Conservation (phyloP, 352 stramenopile genomes). For the Globisporangium ultimum region DNA sequence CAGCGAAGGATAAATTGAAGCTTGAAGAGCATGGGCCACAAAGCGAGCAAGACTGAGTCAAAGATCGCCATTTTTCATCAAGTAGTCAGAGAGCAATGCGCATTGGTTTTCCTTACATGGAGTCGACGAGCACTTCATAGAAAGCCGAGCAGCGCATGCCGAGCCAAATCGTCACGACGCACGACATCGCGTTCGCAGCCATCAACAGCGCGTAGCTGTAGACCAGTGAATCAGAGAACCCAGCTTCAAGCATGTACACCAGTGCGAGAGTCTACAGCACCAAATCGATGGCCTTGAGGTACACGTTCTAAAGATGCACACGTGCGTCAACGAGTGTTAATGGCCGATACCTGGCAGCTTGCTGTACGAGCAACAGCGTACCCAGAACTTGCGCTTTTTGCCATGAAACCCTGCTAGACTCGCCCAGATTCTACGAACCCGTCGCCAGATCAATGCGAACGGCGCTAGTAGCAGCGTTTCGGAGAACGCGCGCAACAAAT, state of each 20-base stretch:
- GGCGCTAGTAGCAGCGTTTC: too few species aligned
- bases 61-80: too few species aligned
- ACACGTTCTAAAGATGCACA: not conserved
- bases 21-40: not conserved
- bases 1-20: constrained; percentile 29
- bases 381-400: constrained; percentile 3
- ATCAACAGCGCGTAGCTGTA: constrained; percentile 1
- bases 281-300: constrained; percentile 2
- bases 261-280: not conserved
- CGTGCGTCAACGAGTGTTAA: not conserved
- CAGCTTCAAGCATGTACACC: not conserved
- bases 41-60: too few species aligned
- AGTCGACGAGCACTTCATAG: constrained; percentile 1
- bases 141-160: not conserved
- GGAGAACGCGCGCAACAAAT: too few species aligned
- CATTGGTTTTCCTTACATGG: constrained; percentile 3
- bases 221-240: not conserved
- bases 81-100: too few species aligned
- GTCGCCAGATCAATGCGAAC: not conserved
- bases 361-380: not conserved
- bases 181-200: constrained; percentile 2
- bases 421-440: not conserved
- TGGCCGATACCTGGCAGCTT: too few species aligned
- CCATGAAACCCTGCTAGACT: not conserved
- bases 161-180: not conserved